phyloP scores from a whole-genome alignment of 1,284 basidiomycete species.

The Pholiota adiposa region DNA sequence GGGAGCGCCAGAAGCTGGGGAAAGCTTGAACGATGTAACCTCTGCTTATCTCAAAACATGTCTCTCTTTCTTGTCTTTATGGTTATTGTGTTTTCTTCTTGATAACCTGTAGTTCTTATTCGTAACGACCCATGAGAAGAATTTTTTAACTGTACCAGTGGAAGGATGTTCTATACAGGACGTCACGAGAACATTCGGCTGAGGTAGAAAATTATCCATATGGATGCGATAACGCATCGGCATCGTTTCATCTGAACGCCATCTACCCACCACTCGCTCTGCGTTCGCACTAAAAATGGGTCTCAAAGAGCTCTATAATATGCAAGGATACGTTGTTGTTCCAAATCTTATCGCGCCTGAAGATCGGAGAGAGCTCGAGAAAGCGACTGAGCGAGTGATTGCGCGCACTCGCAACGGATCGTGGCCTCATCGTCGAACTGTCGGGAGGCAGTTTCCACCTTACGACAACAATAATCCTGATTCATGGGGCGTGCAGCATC shows the following conservation, averaged over 20 bases:
- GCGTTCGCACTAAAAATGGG: constrained; percentile 15
- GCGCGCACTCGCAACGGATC: constrained; percentile 60
- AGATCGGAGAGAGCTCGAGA: constrained; percentile 46
- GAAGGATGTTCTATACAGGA: no score
- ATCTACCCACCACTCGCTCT: constrained; percentile 11
- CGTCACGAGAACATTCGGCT: no score
- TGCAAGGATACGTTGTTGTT: constrained; percentile 77
- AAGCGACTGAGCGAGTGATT: constrained; percentile 58
- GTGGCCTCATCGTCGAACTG: constrained; percentile 75
- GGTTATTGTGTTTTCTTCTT: no score
- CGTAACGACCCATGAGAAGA: no score
- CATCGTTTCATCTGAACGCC: no score
- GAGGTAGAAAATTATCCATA: no score
- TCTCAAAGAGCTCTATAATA: constrained; percentile 50
- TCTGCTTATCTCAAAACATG: no score
- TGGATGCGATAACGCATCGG: no score
- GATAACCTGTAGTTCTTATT: no score
- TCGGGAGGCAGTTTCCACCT: constrained; percentile 85
- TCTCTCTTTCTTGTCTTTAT: no score
- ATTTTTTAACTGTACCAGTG: no score
- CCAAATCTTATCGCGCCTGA: constrained; percentile 56
- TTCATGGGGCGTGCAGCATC: constrained; percentile 81
- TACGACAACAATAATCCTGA: constrained; percentile 64
- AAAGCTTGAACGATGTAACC: background rate
- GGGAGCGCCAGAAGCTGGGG: constrained; percentile 18